phyloP scores from a whole-genome alignment of 1,284 basidiomycete genomes.

The Stygiomarasmius scandens region DNA sequence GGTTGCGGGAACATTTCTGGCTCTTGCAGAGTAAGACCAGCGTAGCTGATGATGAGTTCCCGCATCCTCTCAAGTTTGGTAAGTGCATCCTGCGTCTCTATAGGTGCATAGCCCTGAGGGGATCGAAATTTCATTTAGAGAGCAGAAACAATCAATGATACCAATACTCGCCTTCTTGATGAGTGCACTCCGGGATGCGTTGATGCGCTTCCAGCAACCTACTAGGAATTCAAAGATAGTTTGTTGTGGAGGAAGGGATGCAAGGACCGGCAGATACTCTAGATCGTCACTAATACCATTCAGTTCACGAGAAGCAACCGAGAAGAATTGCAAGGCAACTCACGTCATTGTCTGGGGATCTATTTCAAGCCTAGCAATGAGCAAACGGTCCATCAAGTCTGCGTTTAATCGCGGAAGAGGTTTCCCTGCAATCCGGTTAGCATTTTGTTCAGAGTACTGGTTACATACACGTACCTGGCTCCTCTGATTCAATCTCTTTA shows the following conservation, averaged over 20 bases:
- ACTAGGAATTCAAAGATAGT: conserved; percentile 92
- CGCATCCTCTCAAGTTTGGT: conserved; percentile 72
- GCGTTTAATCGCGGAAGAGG: conserved; percentile 45
- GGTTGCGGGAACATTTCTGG: conserved; percentile 96
- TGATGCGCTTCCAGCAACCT: conserved; percentile 88
- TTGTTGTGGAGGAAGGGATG: conserved; percentile 76
- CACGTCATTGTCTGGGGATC: conserved; percentile 77
- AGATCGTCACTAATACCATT: conserved; percentile 68
- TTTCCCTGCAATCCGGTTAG: conserved; percentile 20
- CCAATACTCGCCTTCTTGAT: conserved; percentile 57
- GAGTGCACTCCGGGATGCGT: conserved; percentile 56
- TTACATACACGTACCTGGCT: conserved; percentile 47
- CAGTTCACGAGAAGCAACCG: conserved; percentile 6
- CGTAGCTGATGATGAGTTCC: conserved; percentile 86
- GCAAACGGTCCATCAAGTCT: conserved; percentile 75
- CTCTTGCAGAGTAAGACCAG: conserved; percentile 88
- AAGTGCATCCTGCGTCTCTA: conserved; percentile 65
- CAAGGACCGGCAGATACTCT: conserved; percentile 77
- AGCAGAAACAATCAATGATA: background rate
- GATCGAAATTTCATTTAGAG: background rate
- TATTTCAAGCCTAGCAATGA: conserved; percentile 88
- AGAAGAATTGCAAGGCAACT: conserved; percentile 30
- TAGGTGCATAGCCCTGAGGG: conserved; percentile 59
- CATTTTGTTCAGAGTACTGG: background rate
- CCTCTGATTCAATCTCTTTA: conserved; percentile 73